Percentiles rank a stretch among this genome's conserved stretches.
Evolutionary conservation across 495 filamentous ascomycete genomes (phyloP).

Genomic region (Talaromyces thailandensis): DNA sequence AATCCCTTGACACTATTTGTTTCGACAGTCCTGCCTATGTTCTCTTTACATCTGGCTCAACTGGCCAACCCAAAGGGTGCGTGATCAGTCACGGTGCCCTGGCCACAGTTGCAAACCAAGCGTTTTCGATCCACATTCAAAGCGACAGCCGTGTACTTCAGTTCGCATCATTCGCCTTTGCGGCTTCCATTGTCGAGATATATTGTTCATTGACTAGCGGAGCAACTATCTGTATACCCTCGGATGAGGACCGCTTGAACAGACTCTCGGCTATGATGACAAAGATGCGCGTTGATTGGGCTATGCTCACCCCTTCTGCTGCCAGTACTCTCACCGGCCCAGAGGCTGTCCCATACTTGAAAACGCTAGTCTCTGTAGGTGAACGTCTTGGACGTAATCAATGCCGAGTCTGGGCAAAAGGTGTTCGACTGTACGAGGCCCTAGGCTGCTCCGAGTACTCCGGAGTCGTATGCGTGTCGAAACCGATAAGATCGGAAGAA

Average conservation of each 20-base stretch:
- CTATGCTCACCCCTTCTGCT: neutral
- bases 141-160: neutral
- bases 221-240: neutral
- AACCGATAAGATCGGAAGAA: too few species aligned
- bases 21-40: slow-evolving; percentile 28
- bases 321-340: slow-evolving; percentile 19
- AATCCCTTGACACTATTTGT: too few species aligned
- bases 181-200: neutral
- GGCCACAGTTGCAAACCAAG: neutral
- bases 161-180: slow-evolving; percentile 2
- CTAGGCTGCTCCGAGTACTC: too few species aligned
- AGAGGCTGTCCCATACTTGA: slow-evolving; percentile 21
- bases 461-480: too few species aligned
- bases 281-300: neutral
- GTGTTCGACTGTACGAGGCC: too few species aligned
- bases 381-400: too few species aligned
- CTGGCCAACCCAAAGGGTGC: slow-evolving; percentile 63
- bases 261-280: too few species aligned
- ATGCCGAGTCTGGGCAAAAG: too few species aligned
- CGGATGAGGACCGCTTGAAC: neutral
- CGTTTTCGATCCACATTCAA: neutral
- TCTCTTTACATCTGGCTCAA: slow-evolving; percentile 62
- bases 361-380: slow-evolving; percentile 12
- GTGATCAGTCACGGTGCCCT: slow-evolving; percentile 29
- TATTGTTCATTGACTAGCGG: neutral